A percentile compares a stretch with the other conserved stretches of the same genome.
phyloP scores from a whole-genome alignment of 352 stramenopile genomes.

The Globisporangium recalcitrans region DNA sequence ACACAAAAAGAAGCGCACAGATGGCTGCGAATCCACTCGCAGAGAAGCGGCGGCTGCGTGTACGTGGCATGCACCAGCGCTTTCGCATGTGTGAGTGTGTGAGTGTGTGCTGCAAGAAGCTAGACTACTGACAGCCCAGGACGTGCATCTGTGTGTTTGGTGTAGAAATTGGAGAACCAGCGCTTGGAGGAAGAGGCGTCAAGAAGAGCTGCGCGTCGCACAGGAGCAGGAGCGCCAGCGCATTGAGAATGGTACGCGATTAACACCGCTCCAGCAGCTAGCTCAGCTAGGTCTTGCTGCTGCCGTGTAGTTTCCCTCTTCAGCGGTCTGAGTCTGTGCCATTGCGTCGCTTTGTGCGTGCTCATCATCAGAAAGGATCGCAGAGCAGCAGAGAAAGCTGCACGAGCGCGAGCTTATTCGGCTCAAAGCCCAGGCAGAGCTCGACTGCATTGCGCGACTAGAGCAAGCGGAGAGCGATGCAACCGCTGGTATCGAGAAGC shows the following conservation, averaged over 20 bases:
- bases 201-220: conserved; percentile 36
- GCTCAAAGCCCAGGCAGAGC: conserved; percentile 25
- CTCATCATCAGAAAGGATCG: conserved; percentile 40
- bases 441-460: conserved; percentile 35
- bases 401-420: conserved; percentile 28
- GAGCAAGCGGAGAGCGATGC: conserved; percentile 31
- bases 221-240: conserved; percentile 43
- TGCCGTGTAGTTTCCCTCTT: too few relatives aligned
- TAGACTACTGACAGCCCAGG: not conserved
- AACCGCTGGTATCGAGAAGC: conserved; percentile 36
- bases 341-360: too few relatives aligned
- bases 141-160: conserved; percentile 1
- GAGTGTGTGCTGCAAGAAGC: not conserved
- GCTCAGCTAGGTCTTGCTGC: too few relatives aligned
- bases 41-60: conserved; percentile 34
- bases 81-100: not conserved
- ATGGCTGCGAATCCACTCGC: conserved; percentile 27
- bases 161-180: conserved; percentile 72
- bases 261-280: too few relatives aligned
- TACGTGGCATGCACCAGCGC: conserved; percentile 7
- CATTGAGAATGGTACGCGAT: conserved; percentile 31
- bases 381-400: conserved; percentile 27
- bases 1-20: not conserved
- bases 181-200: conserved; percentile 53
- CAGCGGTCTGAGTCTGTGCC: not conserved